Evolutionary conservation across 2,329 filamentous ascomycete genomes (phyloP), one percentile per base, ranked within the genome.

Genomic region (Aspergillus fructus): DNA sequence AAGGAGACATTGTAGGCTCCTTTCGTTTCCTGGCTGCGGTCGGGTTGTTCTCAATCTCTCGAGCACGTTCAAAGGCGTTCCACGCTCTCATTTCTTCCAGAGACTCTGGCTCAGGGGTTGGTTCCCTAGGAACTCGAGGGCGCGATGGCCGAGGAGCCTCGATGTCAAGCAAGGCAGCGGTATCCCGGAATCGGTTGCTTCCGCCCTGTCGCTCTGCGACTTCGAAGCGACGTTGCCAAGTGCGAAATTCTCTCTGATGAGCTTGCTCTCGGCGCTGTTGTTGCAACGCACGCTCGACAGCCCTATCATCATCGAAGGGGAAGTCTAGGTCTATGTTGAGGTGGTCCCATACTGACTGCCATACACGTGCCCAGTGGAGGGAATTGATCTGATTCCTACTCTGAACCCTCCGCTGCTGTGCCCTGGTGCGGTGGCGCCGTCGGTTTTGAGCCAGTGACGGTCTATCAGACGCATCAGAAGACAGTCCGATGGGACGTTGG

Each of bases 61-160:
- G 84, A 43, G 90, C 92, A 71, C 88, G 90, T 65, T 97, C 93
- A 61, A 97, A 88, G 19, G 90, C 91, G 61, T 92, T 91, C 94
- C 93, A 97, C 4, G 93, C 91, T 57, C 87, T 83, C 53, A 89
- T 82, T 73, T 96, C 92, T 65, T 96, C 92, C 42, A 87, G 78
- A 7, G 89, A 89, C 73, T 96, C 90, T 39, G 85, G 85, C 42
- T 86, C 83, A 34, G 83, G 83, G 15, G 72, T 72, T 39, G 72
- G 67, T 45, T 73, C 69, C 53, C 73, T 65, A n/a, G 71, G 72
- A 3, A 65, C 69, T 40, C 72, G 71, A 46, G 77, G 72, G 21
- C 76, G 70, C 23, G 72, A 73, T 59, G 73, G 78, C 68, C 69
- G 76, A 67, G 64, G 66, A 17, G 72, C 70, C 53, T 78, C 73